phyloP scores from a whole-genome alignment of 805 yeast species.

The Candida silvicultrix region DNA sequence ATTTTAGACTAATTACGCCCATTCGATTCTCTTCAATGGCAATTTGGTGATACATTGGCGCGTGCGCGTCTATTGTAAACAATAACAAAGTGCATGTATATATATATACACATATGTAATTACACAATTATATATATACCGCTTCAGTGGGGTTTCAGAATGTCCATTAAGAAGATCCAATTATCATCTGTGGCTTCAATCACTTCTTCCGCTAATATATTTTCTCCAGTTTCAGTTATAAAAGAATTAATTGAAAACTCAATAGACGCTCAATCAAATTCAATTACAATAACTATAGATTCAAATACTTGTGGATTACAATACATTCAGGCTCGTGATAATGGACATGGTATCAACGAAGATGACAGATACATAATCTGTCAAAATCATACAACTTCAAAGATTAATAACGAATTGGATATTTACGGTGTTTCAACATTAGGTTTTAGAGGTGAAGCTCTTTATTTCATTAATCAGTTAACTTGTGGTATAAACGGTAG shows the following conservation, averaged over 20 bases:
- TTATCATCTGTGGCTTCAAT: background rate
- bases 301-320: conserved; percentile 59
- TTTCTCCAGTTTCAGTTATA: conserved; percentile 76
- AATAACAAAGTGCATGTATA: no score
- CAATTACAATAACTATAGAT: conserved; percentile 51
- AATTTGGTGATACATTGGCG: no score
- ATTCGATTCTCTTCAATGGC: no score
- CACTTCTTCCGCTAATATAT: background rate
- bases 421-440: conserved; percentile 25
- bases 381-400: conserved; percentile 36
- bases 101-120: no score
- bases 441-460: conserved; percentile 47
- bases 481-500: conserved; percentile 5
- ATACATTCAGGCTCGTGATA: conserved; percentile 49
- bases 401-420: conserved; percentile 23
- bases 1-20: no score
- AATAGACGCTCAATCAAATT: conserved; percentile 69
- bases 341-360: conserved; percentile 30
- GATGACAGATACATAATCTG: conserved; percentile 30
- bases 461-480: conserved; percentile 31
- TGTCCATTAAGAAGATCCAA: background rate
- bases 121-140: no score
- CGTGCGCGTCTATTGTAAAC: no score
- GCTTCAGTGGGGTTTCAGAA: no score
- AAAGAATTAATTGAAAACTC: conserved; percentile 86